Conservation (phyloP, 371 early-diverging fungal species). For the Lichtheimia corymbifera region DNA sequence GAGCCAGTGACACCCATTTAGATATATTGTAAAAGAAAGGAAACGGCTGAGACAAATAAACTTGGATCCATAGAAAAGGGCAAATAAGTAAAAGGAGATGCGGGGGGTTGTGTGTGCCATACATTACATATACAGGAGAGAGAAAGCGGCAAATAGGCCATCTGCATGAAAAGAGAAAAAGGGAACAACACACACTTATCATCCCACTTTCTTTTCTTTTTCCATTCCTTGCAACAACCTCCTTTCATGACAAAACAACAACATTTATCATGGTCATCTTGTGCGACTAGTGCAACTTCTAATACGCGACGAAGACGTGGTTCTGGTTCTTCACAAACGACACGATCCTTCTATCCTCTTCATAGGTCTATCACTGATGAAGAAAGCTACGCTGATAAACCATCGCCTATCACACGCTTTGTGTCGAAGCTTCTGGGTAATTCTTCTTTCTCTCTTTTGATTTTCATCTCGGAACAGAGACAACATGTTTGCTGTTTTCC, state of each 20-base stretch:
- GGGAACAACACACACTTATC: conserved; percentile 2
- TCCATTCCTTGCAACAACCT: too few relatives aligned
- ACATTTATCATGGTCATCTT: conserved; percentile 12
- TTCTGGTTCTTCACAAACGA: too few relatives aligned
- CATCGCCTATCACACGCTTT: conserved; percentile 26
- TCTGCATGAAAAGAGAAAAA: background rate
- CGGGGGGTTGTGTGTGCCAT: too few relatives aligned
- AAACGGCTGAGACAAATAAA: too few relatives aligned
- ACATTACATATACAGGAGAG: too few relatives aligned
- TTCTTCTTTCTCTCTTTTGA: background rate
- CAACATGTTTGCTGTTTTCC: conserved; percentile 5
- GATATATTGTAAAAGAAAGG: too few relatives aligned
- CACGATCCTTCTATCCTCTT: conserved; percentile 16
- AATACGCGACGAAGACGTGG: background rate
- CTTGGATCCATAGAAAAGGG: too few relatives aligned
- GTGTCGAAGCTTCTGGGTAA: conserved; percentile 24
- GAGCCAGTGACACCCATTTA: too few relatives aligned
- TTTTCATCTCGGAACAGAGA: conserved; percentile 1
- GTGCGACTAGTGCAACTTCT: background rate
- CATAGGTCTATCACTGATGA: conserved; percentile 28
- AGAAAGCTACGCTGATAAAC: conserved; percentile 18
- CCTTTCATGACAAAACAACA: conserved; percentile 16
- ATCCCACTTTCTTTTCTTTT: background rate
- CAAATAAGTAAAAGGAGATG: too few relatives aligned
- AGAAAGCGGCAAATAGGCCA: too few relatives aligned